These are phyloP conservation scores for Epichloe bromicola DNA, from an alignment of 2,329 filamentous ascomycete genomes.

Conservation along the genomic window DNA sequence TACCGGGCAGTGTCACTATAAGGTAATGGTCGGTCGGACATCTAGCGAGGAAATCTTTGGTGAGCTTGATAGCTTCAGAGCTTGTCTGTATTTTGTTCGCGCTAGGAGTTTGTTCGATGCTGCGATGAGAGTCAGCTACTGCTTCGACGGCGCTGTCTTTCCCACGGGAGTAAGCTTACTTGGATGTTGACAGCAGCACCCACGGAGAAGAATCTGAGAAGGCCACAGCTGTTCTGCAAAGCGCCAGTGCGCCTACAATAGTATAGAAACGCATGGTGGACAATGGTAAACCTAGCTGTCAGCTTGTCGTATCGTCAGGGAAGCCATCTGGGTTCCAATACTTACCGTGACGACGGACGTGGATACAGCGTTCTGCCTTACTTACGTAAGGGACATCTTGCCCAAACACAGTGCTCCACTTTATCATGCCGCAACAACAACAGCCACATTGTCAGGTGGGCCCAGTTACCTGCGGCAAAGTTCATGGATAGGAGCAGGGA, in stretches of 20 bases:
- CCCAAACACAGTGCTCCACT: background rate
- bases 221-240: constrained; percentile 49
- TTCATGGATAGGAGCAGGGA: background rate
- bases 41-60: constrained; percentile 40
- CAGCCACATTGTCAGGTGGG: background rate
- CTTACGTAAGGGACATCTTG: background rate
- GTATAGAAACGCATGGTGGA: constrained; percentile 41
- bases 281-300: background rate
- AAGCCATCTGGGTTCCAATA: constrained; percentile 13
- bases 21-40: constrained; percentile 70
- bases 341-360: background rate
- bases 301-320: constrained; percentile 11
- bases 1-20: constrained; percentile 63
- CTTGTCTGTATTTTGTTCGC: constrained; percentile 36
- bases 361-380: background rate
- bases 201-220: constrained; percentile 85
- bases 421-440: background rate
- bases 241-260: constrained; percentile 36
- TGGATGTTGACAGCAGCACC: constrained; percentile 70
- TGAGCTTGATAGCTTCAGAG: constrained; percentile 27
- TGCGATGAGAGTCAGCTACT: constrained; percentile 8
- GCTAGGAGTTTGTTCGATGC: constrained; percentile 21
- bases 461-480: background rate
- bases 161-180: constrained; percentile 41
- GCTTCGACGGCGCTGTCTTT: constrained; percentile 1